Percentiles rank a stretch among this genome's conserved stretches.
Evolutionary conservation across 163 green algal genomes (phyloP).

Genomic region (Scenedesmus sp.): DNA sequence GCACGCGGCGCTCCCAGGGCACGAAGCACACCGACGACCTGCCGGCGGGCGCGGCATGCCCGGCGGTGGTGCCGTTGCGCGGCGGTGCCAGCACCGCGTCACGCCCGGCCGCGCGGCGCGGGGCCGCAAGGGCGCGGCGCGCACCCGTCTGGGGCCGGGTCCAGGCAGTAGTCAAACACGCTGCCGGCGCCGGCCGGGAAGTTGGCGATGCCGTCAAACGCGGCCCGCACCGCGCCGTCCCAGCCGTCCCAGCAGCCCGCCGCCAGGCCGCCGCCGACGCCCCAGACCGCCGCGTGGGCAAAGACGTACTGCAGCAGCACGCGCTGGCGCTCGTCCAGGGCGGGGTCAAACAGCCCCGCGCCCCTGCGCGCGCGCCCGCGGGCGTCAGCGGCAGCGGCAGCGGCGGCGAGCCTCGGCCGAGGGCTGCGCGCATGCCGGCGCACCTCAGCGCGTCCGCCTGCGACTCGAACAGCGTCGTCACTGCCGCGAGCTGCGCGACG

Average conservation of each 20-base stretch:
- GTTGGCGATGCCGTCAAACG: slow-evolving; percentile 58
- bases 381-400: background rate
- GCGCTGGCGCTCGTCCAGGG: background rate
- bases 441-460: slow-evolving; percentile 11
- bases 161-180: slow-evolving; percentile 83
- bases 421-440: background rate
- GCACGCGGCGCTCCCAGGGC: slow-evolving; percentile 65
- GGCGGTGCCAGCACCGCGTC: no score
- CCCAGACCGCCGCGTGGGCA: slow-evolving; percentile 52
- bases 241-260: slow-evolving; percentile 52
- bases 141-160: slow-evolving; percentile 41
- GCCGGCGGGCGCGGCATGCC: background rate
- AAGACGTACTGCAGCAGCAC: slow-evolving; percentile 39
- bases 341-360: background rate
- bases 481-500: slow-evolving; percentile 62
- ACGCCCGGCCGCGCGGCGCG: background rate
- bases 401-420: background rate
- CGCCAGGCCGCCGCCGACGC: slow-evolving; percentile 55
- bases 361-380: background rate
- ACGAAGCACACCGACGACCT: slow-evolving; percentile 14
- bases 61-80: background rate
- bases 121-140: background rate
- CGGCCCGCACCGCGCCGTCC: slow-evolving; percentile 45
- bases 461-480: slow-evolving; percentile 25
- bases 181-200: slow-evolving; percentile 52